Percentiles rank a stretch among this genome's conserved stretches.
Conservation (phyloP, 129 eudicot species). For the Chrysanthemum lavandulifolium region DNA sequence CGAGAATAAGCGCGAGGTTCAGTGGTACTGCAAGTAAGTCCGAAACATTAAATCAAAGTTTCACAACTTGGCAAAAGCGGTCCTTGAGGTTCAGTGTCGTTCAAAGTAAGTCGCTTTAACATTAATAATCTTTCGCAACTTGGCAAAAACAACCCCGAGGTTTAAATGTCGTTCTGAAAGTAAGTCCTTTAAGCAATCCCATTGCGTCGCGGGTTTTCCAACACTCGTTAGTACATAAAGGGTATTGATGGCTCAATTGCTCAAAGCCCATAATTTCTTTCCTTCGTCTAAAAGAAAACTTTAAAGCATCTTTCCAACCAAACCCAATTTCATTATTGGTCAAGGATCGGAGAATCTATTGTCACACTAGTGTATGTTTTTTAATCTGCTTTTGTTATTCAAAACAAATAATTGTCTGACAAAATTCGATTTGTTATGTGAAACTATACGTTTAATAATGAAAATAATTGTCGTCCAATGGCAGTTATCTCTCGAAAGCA, state of each 20-base stretch:
- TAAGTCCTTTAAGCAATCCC: too few relatives aligned
- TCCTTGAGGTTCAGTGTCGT: too few relatives aligned
- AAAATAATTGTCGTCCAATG: background rate
- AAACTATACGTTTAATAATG: background rate
- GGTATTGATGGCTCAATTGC: conserved; percentile 9
- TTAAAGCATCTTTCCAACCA: conserved; percentile 44
- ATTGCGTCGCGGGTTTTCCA: too few relatives aligned
- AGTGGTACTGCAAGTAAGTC: too few relatives aligned
- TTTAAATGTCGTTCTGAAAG: too few relatives aligned
- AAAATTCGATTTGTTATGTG: background rate
- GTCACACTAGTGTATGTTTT: conserved; percentile 22
- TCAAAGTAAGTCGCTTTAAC: too few relatives aligned
- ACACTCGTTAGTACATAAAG: conserved; percentile 23
- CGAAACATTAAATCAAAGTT: too few relatives aligned
- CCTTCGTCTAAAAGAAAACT: conserved; percentile 26
- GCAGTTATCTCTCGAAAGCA: too few relatives aligned
- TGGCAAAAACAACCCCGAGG: too few relatives aligned
- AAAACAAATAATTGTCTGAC: conserved; percentile 15
- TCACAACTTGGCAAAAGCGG: too few relatives aligned
- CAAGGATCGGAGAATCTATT: conserved; percentile 27
- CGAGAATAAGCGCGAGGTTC: too few relatives aligned
- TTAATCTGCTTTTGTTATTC: conserved; percentile 22
- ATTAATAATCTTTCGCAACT: too few relatives aligned
- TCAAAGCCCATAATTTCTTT: conserved; percentile 22
- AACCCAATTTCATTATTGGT: conserved; percentile 29